Evolutionary conservation across 441 rosid species (phyloP).

Genomic region (Arabidopsis lyrata): DNA sequence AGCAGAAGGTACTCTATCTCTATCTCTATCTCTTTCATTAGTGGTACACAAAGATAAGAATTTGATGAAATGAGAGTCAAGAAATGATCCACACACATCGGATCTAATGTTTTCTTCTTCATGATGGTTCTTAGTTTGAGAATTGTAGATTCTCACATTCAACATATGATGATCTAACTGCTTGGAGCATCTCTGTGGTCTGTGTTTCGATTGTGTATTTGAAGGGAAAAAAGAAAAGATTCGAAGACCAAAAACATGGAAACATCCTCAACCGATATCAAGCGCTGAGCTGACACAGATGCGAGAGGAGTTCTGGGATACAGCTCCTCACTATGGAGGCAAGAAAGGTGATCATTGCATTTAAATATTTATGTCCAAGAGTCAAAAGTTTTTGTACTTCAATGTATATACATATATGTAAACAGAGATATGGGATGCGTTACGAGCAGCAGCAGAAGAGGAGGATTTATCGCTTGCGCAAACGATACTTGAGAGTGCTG

Average conservation of each 20-base stretch:
- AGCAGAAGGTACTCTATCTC: constrained; percentile 36
- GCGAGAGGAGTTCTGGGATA: constrained; percentile 97
- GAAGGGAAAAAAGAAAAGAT: constrained; percentile 67
- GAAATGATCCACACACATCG: not conserved
- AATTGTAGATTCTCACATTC: not conserved
- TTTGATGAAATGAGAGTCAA: constrained; percentile 5
- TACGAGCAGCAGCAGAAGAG: constrained; percentile 67
- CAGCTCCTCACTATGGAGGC: constrained; percentile 97
- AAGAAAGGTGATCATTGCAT: constrained; percentile 61
- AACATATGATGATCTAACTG: not conserved
- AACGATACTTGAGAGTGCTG: constrained; percentile 67
- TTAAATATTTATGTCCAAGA: not conserved
- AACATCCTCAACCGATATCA: constrained; percentile 82
- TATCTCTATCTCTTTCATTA: constrained; percentile 8
- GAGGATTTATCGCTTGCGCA: constrained; percentile 59
- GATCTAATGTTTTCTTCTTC: constrained; percentile 15
- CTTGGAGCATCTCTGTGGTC: constrained; percentile 3
- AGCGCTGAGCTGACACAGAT: constrained; percentile 77
- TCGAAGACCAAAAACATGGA: constrained; percentile 83
- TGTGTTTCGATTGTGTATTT: constrained; percentile 26
- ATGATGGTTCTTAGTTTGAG: constrained; percentile 15
- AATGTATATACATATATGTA: not conserved
- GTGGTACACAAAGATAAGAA: not conserved
- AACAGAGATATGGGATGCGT: constrained; percentile 83
- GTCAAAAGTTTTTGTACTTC: not conserved